Conservation (phyloP, 2,329 filamentous ascomycete genomes). For the Diaporthe vexans region DNA sequence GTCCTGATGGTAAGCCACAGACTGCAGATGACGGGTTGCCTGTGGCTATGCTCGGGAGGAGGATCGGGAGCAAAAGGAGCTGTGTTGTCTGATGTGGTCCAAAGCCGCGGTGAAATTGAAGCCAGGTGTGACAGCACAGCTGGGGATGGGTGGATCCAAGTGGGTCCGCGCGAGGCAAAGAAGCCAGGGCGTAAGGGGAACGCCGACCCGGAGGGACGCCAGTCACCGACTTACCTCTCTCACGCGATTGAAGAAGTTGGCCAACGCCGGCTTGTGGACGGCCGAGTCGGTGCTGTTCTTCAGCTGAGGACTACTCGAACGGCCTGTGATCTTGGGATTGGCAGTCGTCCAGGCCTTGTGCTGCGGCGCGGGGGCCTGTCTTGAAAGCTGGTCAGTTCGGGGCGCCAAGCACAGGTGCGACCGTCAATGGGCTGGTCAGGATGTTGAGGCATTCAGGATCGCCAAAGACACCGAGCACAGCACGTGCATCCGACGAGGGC, state of each 20-base stretch:
- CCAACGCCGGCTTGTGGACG: constrained; percentile 33
- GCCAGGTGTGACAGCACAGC: constrained; percentile 39
- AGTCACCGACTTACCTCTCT: constrained; percentile 49
- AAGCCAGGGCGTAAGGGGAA: constrained; percentile 37
- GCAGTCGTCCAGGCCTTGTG: constrained; percentile 51
- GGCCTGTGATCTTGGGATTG: constrained; percentile 51
- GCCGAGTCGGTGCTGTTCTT: constrained; percentile 43
- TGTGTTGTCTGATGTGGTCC: constrained; percentile 1
- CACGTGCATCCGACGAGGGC: constrained; percentile 32
- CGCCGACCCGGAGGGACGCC: constrained; percentile 22
- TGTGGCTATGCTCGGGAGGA: constrained; percentile 28
- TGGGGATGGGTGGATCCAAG: constrained; percentile 38
- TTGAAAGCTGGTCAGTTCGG: constrained; percentile 36
- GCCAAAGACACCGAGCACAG: constrained; percentile 24
- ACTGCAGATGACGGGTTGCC: neutral
- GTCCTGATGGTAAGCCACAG: constrained; percentile 23
- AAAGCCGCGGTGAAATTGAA: constrained; percentile 40
- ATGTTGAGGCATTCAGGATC: constrained; percentile 16
- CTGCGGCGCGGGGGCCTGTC: constrained; percentile 48
- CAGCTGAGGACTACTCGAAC: constrained; percentile 46
- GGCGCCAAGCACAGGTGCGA: constrained; percentile 22
- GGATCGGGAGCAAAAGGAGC: constrained; percentile 25
- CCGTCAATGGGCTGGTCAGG: constrained; percentile 17
- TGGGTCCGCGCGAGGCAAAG: constrained; percentile 40
- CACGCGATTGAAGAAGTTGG: constrained; percentile 44